Conservation (phyloP, 352 stramenopile species). For the Pythium biforme region DNA sequence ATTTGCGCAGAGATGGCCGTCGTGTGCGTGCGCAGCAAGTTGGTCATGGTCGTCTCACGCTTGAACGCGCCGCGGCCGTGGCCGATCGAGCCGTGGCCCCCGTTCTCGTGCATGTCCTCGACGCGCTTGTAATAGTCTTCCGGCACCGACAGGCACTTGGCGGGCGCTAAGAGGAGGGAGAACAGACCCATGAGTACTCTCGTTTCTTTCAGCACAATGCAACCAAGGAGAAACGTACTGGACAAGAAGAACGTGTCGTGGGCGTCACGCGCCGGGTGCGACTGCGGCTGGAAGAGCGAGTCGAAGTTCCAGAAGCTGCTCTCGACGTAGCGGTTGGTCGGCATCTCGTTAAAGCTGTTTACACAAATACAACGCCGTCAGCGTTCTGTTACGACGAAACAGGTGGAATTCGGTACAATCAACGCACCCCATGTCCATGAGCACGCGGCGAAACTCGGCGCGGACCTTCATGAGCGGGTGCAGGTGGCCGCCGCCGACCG, state of each 20-base stretch:
- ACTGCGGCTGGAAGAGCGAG: constrained; percentile 99
- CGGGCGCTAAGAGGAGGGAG: constrained; percentile 55
- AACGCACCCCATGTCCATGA: constrained; percentile 98
- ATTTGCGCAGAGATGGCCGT: constrained; percentile 99
- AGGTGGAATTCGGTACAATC: no score
- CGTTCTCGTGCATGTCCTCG: constrained; percentile 97
- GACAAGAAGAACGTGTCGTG: constrained; percentile 99
- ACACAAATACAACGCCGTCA: no score
- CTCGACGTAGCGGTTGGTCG: constrained; percentile 99
- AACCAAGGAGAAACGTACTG: constrained; percentile 45
- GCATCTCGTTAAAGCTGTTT: constrained; percentile 98
- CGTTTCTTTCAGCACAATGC: background rate
- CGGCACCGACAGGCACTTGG: constrained; percentile 85
- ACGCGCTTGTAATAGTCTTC: constrained; percentile 99
- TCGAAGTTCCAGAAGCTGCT: constrained; percentile 99
- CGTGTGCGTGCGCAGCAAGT: constrained; percentile 99
- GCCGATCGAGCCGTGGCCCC: constrained; percentile 95
- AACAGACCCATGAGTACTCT: background rate
- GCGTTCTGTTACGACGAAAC: no score
- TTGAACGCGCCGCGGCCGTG: constrained; percentile 87
- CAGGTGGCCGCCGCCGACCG: constrained; percentile 94
- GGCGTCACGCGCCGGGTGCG: constrained; percentile 97
- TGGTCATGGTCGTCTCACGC: constrained; percentile 97
- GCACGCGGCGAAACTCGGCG: constrained; percentile 98
- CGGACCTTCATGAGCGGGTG: constrained; percentile 98